Conservation (phyloP, 257 asterid genomes). For the Striga asiatica region DNA sequence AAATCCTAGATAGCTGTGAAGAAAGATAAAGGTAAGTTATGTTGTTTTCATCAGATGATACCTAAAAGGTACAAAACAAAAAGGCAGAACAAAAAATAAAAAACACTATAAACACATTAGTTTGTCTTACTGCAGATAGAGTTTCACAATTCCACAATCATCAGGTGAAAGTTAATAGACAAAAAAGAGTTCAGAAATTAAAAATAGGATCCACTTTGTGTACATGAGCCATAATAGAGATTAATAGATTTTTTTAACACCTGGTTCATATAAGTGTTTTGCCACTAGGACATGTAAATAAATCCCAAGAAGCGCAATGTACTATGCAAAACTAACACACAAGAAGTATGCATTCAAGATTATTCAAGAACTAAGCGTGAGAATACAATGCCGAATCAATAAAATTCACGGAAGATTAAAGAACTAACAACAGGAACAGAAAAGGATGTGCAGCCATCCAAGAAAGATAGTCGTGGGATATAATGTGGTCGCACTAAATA, state of each 20-base stretch:
- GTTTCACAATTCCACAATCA: neutral
- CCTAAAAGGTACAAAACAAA: no score
- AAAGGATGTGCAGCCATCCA: neutral
- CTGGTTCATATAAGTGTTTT: neutral
- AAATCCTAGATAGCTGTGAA: constrained; percentile 7
- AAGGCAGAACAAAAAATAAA: neutral
- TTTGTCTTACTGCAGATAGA: neutral
- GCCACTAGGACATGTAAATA: neutral
- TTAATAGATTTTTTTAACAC: neutral
- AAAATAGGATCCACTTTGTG: no score
- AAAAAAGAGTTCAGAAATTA: neutral
- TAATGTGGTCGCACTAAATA: neutral
- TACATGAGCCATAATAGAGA: neutral
- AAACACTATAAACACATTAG: neutral
- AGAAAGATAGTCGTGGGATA: neutral
- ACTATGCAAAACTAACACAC: neutral
- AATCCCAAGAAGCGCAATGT: neutral
- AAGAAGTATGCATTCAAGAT: neutral
- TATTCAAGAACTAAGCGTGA: neutral
- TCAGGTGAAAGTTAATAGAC: neutral
- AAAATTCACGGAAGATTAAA: neutral
- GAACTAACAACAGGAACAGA: neutral
- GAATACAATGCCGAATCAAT: neutral
- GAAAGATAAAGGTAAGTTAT: neutral
- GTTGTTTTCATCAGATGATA: neutral